Base-by-base conservation (phyloP, 345 rosid genomes). In the Eucalyptus globulus region DNA sequence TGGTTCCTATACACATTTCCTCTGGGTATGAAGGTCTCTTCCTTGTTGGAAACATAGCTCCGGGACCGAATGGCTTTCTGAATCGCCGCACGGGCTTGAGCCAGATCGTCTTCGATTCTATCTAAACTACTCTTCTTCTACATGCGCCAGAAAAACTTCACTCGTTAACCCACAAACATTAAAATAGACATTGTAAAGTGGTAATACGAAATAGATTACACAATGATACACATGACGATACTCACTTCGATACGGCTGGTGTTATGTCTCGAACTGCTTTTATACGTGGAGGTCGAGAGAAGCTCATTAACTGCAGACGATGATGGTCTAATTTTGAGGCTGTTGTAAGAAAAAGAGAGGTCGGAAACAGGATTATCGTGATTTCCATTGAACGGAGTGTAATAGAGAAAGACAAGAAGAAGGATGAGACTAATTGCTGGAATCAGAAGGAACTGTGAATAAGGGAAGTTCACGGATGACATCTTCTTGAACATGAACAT, bases 1-100 rank as follows among this genome's bases (percentile, higher is more conserved):
- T 94, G 88, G 88, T 95, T 95, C 89, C 95, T 90, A 90, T 95
- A 95, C 50, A 93, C 90, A 65, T 81, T 86, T 65, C 95, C 95
- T 91, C 91, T 93, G 86, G 96, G 96, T 53, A 93, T 24, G 90
- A 92, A 93, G 21, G 81, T 45, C 85, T 92, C 91, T 27, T 93
- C 86, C 17, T 91, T 89, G 29, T 91, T 89, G 17, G 94, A 92
- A 27, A 91, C 80, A 88, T 88, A 91, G 58, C 91, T 95, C 80
- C 90, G 92, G 37, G 44, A 69, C 80, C 80, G 91, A 80, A 91
- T 80, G 5, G 97, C 96, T 88, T 92, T 90, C 11, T 13, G 88
- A 87, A 95, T 95, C 2, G 92, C 94, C 8, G 89, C 91, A 87
- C 97, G 92, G 51, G 97, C 94, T 31, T 87, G 87, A 22, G 88